Evolutionary conservation across 306 rosid species (phyloP).

Genomic region (Quercus agrifolia): DNA sequence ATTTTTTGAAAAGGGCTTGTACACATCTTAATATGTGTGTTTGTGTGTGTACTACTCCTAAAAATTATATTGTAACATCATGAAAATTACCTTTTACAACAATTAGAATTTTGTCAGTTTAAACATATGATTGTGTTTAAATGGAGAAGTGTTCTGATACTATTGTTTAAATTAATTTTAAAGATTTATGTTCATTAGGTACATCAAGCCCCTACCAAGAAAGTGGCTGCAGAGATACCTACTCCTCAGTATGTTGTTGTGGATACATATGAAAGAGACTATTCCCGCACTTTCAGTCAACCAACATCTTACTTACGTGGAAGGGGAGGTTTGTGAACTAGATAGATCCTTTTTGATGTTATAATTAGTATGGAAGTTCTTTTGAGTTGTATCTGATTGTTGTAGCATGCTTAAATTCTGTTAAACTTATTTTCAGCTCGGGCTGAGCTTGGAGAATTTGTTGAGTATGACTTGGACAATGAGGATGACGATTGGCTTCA

Average conservation of each 20-base stretch:
- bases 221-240: conserved; percentile 69
- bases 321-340: conserved; percentile 67
- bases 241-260: conserved; percentile 87
- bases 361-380: conserved; percentile 13
- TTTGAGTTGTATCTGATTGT: neutral
- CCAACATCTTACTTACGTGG: conserved; percentile 90
- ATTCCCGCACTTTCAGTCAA: conserved; percentile 75
- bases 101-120: neutral
- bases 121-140: neutral
- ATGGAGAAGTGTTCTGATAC: neutral
- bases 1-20: too few species aligned
- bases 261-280: conserved; percentile 92
- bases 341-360: conserved; percentile 9
- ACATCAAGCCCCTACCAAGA: conserved; percentile 56
- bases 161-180: neutral
- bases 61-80: neutral
- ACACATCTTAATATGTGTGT: too few species aligned
- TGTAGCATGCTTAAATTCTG: conserved; percentile 15
- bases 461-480: conserved; percentile 92
- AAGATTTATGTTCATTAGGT: conserved; percentile 26
- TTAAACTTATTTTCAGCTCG: conserved; percentile 52
- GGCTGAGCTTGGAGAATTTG: conserved; percentile 94
- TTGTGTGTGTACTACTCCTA: neutral
- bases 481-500: conserved; percentile 95
- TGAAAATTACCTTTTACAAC: neutral